Percentiles rank a stretch among this genome's conserved stretches.
These are phyloP conservation scores for Nymphaea thermarum DNA, from an alignment of 164 flowering plant species.

Conservation along the genomic window DNA sequence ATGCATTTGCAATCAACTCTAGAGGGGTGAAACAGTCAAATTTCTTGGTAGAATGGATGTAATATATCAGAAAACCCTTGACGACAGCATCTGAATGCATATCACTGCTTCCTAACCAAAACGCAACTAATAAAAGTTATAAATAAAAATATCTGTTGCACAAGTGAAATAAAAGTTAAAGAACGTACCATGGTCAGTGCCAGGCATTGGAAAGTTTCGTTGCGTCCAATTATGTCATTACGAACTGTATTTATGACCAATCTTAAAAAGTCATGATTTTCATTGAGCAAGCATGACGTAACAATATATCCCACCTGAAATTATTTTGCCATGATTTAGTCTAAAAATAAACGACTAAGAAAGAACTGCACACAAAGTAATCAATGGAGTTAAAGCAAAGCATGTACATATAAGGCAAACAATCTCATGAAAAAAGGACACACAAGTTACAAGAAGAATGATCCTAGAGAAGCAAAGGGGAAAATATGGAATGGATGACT, in stretches of 20 bases:
- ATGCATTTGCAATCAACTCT: no score
- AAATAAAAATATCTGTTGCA: no score
- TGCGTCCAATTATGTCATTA: conserved; percentile 96
- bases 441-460: neutral
- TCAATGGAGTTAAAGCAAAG: neutral
- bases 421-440: no score
- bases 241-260: conserved; percentile 93
- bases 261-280: conserved; percentile 94
- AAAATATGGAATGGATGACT: neutral
- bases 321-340: conserved; percentile 5
- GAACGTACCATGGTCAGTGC: conserved; percentile 87
- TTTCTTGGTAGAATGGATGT: no score
- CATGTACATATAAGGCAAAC: no score
- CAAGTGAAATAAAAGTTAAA: neutral
- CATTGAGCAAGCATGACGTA: conserved; percentile 86
- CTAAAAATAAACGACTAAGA: neutral
- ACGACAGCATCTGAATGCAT: no score
- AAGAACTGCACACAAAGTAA: neutral
- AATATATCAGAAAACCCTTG: no score
- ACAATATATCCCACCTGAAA: conserved; percentile 97
- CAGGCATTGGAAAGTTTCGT: conserved; percentile 98
- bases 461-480: neutral
- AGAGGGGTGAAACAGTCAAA: no score
- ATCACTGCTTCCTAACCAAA: no score
- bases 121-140: no score